Conservation (phyloP, 768 basidiomycete genomes). For the Daedaleopsis nitida region DNA sequence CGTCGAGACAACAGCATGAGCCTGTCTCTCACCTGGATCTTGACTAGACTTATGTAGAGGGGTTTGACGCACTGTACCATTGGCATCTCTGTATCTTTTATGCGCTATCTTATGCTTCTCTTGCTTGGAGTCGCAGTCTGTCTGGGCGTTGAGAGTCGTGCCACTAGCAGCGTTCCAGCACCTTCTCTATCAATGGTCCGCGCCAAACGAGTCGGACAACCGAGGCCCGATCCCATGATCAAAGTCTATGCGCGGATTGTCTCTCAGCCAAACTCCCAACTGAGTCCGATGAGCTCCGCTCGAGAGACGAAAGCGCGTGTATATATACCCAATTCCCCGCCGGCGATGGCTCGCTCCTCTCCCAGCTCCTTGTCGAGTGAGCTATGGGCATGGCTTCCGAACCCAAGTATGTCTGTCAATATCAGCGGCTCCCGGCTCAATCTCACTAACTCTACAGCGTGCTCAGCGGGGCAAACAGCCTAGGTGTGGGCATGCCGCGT, state of each 20-base stretch:
- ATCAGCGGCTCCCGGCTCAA: no score
- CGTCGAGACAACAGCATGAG: slow-evolving; percentile 16
- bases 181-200: no score
- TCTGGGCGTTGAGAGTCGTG: background rate
- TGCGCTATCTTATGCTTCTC: background rate
- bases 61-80: background rate
- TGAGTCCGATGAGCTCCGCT: slow-evolving; percentile 21
- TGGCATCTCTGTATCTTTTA: slow-evolving; percentile 12
- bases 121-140: background rate
- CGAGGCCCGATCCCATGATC: background rate
- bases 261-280: slow-evolving; percentile 5
- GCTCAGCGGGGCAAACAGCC: background rate
- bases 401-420: background rate
- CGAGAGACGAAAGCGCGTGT: slow-evolving; percentile 5
- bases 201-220: background rate
- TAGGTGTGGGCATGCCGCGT: background rate
- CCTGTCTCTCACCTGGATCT: background rate
- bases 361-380: background rate
- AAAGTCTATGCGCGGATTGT: slow-evolving; percentile 3
- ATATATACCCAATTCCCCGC: background rate
- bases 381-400: slow-evolving; percentile 2
- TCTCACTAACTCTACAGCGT: background rate
- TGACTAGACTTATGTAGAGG: background rate
- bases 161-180: background rate
- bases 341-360: background rate